Percentiles rank a stretch among this genome's conserved stretches.
Evolutionary conservation across 2,329 filamentous ascomycete genomes (phyloP).

Genomic region (Pseudogymnoascus sp.): DNA sequence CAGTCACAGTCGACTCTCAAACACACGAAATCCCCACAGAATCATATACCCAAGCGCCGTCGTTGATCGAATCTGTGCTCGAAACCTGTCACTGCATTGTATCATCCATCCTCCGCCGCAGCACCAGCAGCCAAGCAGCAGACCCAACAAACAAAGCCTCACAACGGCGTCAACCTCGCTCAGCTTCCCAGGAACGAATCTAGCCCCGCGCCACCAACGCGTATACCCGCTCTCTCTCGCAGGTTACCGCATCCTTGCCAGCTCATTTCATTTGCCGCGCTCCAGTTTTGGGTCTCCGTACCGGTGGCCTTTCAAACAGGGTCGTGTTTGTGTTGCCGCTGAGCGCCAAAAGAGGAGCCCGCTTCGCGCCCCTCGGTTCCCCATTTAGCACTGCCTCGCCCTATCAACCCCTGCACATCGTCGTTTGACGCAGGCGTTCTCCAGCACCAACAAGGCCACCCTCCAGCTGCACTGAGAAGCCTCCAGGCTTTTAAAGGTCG

Average conservation of each 20-base stretch:
- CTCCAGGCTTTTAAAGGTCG: constrained; percentile 9
- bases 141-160: not conserved
- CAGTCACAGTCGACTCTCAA: not conserved
- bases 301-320: constrained; percentile 7
- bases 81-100: constrained; percentile 7
- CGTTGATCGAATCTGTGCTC: constrained; percentile 8
- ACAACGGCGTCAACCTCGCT: constrained; percentile 2
- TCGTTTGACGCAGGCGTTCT: constrained; percentile 6
- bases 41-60: constrained; percentile 6
- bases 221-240: not conserved
- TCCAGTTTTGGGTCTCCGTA: constrained; percentile 6
- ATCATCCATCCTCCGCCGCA: constrained; percentile 5
- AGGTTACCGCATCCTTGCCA: not conserved
- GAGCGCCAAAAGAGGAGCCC: constrained; percentile 5
- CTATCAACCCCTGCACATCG: constrained; percentile 5
- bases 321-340: constrained; percentile 9
- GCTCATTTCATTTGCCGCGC: constrained; percentile 6
- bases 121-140: not conserved
- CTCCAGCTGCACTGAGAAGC: constrained; percentile 1
- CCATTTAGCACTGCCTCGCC: constrained; percentile 6
- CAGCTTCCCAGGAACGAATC: not conserved
- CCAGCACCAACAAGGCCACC: not conserved
- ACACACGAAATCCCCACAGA: constrained; percentile 3
- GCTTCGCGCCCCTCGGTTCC: constrained; percentile 6
- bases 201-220: not conserved